These are phyloP conservation scores for Daldinia vernicosa DNA, from an alignment of 495 filamentous ascomycete genomes.

Conservation along the genomic window DNA sequence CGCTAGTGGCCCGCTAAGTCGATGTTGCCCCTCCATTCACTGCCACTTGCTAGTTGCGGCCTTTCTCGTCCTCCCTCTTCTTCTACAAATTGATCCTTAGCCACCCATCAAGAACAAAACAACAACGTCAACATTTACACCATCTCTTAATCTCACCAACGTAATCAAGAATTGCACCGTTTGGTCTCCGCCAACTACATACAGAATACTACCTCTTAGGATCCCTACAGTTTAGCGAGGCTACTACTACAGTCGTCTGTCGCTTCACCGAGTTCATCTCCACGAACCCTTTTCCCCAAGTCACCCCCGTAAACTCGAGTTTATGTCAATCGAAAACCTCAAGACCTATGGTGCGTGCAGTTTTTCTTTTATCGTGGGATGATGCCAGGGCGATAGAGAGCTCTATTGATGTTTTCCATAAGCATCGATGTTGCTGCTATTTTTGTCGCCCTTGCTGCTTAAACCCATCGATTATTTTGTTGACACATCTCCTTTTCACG, in stretches of 20 bases:
- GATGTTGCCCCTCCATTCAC: slow-evolving; percentile 44
- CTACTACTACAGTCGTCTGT: slow-evolving; percentile 54
- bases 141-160: slow-evolving; percentile 25
- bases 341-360: slow-evolving; percentile 92
- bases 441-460: background rate
- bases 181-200: slow-evolving; percentile 14
- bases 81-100: slow-evolving; percentile 33
- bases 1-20: slow-evolving; percentile 29
- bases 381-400: background rate
- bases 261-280: slow-evolving; percentile 50
- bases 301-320: slow-evolving; percentile 69
- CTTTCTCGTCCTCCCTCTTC: slow-evolving; percentile 39
- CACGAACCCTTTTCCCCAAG: slow-evolving; percentile 54
- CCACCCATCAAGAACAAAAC: slow-evolving; percentile 39
- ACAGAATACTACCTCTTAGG: slow-evolving; percentile 13
- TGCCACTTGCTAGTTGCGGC: slow-evolving; percentile 33
- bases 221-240: slow-evolving; percentile 45
- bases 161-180: slow-evolving; percentile 6
- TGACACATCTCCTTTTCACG: slow-evolving; percentile 21
- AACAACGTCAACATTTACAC: slow-evolving; percentile 30
- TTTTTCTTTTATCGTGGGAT: slow-evolving; percentile 27
- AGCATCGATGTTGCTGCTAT: background rate
- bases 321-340: slow-evolving; percentile 99
- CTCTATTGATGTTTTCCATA: background rate
- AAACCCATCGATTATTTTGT: background rate